Percentiles rank a stretch among this genome's conserved stretches.
Evolutionary conservation across 2,329 filamentous ascomycete genomes (phyloP).

Genomic region (Trichoderma aggressivum): DNA sequence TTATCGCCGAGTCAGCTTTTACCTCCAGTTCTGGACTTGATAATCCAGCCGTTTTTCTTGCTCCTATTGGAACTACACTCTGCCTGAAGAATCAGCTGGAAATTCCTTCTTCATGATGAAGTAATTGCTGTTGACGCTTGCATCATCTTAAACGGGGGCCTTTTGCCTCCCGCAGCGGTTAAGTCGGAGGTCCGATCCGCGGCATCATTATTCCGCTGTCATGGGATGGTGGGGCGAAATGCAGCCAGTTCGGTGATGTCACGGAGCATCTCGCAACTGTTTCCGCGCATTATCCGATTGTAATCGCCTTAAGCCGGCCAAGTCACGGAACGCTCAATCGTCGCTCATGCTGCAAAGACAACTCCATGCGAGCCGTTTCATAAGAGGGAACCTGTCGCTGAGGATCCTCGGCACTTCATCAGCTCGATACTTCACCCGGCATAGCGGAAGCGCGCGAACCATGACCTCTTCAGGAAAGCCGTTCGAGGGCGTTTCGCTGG

Average conservation of each 20-base stretch:
- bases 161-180: neutral
- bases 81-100: neutral
- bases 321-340: neutral
- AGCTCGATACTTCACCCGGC: constrained; percentile 10
- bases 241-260: constrained; percentile 12
- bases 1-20: neutral
- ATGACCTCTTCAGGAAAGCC: constrained; percentile 13
- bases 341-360: constrained; percentile 5
- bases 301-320: neutral
- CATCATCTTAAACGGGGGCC: neutral
- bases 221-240: neutral
- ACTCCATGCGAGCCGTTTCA: neutral
- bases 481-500: constrained; percentile 40
- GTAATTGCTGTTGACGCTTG: neutral
- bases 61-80: neutral
- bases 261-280: neutral
- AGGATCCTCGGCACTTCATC: constrained; percentile 36
- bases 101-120: neutral
- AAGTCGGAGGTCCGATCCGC: constrained; percentile 3
- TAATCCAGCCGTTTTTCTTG: neutral
- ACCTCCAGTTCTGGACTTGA: neutral
- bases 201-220: neutral
- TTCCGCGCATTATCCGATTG: constrained; percentile 1
- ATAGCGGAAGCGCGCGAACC: neutral
- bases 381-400: constrained; percentile 22